phyloP scores from a whole-genome alignment of 495 filamentous ascomycete genomes.

The Podospora sp. region DNA sequence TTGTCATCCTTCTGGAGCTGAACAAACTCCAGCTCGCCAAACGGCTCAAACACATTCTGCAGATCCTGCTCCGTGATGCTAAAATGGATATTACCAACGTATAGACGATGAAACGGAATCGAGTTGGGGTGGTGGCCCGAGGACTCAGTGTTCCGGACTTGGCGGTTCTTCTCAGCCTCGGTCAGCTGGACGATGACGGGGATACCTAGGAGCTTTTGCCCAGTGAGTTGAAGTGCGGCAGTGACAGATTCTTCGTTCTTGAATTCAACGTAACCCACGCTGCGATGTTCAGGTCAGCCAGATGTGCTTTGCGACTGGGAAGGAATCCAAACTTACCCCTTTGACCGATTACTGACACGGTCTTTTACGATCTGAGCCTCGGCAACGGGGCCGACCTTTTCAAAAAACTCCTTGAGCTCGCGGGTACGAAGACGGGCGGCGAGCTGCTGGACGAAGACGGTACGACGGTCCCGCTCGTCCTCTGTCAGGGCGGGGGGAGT shows the following conservation, averaged over 20 bases:
- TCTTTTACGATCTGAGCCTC: conserved; percentile 99
- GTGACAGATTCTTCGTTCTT: conserved; percentile 92
- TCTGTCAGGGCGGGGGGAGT: conserved; percentile 72
- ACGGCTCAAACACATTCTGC: conserved; percentile 96
- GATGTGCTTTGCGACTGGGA: not conserved
- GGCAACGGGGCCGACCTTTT: conserved; percentile 92
- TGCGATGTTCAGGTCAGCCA: conserved; percentile 48
- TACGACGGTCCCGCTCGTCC: conserved; percentile 94
- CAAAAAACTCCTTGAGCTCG: conserved; percentile 93
- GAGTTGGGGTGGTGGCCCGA: conserved; percentile 64
- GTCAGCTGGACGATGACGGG: conserved; percentile 98
- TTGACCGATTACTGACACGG: conserved; percentile 91
- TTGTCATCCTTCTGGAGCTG: conserved; percentile 95
- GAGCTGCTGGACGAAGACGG: conserved; percentile 97
- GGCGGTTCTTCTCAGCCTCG: conserved; percentile 99
- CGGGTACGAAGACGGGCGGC: conserved; percentile 89
- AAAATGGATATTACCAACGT: conserved; percentile 99
- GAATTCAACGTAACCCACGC: conserved; percentile 99
- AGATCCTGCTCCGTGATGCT: conserved; percentile 97
- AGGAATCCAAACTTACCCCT: conserved; percentile 69
- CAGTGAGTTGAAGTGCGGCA: conserved; percentile 95
- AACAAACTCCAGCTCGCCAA: conserved; percentile 96
- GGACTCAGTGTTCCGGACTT: conserved; percentile 81
- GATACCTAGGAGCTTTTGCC: conserved; percentile 97
- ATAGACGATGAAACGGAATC: conserved; percentile 96